Percentiles rank a stretch among this genome's conserved stretches.
phyloP scores from a whole-genome alignment of 2,329 filamentous ascomycete species.

The Cordyceps militaris region DNA sequence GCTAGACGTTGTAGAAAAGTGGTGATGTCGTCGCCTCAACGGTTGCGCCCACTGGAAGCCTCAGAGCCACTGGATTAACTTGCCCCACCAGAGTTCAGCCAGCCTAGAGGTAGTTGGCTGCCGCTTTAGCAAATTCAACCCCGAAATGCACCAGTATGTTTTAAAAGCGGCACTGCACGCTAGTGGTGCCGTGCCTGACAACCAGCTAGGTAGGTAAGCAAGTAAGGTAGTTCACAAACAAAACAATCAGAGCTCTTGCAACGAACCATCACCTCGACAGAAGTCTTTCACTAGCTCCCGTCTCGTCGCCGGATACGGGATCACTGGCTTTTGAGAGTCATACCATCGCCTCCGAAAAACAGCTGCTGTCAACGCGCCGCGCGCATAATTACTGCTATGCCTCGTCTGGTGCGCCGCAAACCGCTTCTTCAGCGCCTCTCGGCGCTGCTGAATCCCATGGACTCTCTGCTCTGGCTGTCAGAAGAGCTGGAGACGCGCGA shows the following conservation, averaged over 20 bases:
- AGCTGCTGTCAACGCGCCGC: background rate
- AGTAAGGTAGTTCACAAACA: constrained; percentile 9
- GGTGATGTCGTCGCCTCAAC: background rate
- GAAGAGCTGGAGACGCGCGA: constrained; percentile 89
- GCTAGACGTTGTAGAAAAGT: background rate
- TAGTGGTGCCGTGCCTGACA: constrained; percentile 8
- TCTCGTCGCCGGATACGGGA: background rate
- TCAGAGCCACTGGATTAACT: background rate
- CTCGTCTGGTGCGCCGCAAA: constrained; percentile 73
- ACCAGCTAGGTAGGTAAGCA: too few relatives aligned
- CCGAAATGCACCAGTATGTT: background rate
- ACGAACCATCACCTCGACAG: background rate
- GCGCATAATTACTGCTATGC: constrained; percentile 38
- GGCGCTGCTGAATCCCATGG: constrained; percentile 75
- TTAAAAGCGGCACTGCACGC: background rate
- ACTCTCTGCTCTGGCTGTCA: constrained; percentile 83
- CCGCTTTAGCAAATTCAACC: background rate
- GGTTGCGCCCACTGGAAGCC: background rate
- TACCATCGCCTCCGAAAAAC: background rate
- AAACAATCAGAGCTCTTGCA: constrained; percentile 8
- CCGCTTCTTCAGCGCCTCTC: constrained; percentile 76
- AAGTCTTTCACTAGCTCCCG: background rate
- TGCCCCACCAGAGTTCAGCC: background rate
- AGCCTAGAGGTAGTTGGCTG: background rate
- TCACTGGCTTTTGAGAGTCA: background rate